phyloP scores from a whole-genome alignment of 768 basidiomycete species.

The Boletus tylopilopsis region DNA sequence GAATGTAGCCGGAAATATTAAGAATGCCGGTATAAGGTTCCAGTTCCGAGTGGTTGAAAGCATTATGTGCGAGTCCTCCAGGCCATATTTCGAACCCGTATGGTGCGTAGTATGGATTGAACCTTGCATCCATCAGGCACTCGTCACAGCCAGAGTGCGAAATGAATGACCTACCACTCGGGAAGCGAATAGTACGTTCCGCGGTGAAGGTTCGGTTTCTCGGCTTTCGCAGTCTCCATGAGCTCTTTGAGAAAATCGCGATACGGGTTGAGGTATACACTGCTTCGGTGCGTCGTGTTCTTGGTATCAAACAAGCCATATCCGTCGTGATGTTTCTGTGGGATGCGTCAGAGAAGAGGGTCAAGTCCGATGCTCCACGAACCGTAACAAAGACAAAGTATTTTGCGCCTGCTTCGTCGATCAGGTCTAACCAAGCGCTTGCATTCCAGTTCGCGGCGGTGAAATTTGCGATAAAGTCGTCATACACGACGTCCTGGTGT shows the following conservation, averaged over 20 bases:
- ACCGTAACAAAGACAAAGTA: conserved; percentile 59
- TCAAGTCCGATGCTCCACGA: conserved; percentile 4
- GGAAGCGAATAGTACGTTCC: conserved; percentile 59
- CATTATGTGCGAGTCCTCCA: conserved; percentile 50
- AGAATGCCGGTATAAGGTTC: conserved; percentile 55
- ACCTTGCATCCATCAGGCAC: conserved; percentile 33
- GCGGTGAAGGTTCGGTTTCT: conserved; percentile 49
- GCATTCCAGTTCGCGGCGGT: conserved; percentile 52
- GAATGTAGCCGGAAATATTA: conserved; percentile 48
- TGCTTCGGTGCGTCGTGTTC: conserved; percentile 49
- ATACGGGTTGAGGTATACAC: conserved; percentile 45
- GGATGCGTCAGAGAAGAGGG: not conserved
- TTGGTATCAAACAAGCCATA: conserved; percentile 54
- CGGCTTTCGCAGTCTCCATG: conserved; percentile 43
- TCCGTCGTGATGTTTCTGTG: conserved; percentile 61
- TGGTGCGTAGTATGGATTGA: conserved; percentile 47
- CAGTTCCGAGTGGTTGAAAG: conserved; percentile 41
- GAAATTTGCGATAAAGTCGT: conserved; percentile 56
- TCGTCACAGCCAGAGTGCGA: not conserved
- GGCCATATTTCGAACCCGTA: conserved; percentile 53
- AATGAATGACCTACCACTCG: conserved; percentile 38
- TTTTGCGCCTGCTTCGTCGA: conserved; percentile 55
- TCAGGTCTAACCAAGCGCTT: conserved; percentile 50
- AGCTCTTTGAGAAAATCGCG: conserved; percentile 51
- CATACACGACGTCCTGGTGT: conserved; percentile 44